Evolutionary conservation across 441 rosid species (phyloP).

Genomic region (Euphorbia schlechtendalii): DNA sequence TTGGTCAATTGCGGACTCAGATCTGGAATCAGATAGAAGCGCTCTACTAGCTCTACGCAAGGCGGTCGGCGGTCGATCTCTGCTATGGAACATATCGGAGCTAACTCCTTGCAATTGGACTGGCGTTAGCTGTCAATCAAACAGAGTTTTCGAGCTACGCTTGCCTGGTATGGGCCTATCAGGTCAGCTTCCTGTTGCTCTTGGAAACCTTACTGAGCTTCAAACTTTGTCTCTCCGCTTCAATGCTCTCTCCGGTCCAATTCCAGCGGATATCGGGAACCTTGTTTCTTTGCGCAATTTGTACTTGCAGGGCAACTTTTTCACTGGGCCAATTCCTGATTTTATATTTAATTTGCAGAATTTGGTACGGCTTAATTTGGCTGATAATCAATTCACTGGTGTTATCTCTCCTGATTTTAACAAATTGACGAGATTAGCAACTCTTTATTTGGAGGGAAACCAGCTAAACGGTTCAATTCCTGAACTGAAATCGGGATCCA

Average conservation of each 20-base stretch:
- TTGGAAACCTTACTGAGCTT: too few relatives aligned
- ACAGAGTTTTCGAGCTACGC: constrained; percentile 21
- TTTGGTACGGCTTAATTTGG: constrained; percentile 53
- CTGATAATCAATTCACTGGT: constrained; percentile 60
- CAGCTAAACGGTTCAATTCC: constrained; percentile 60
- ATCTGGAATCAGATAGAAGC: constrained; percentile 61
- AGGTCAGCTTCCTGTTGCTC: too few relatives aligned
- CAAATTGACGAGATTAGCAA: constrained; percentile 63
- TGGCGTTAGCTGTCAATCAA: constrained; percentile 54
- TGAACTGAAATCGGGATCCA: constrained; percentile 31
- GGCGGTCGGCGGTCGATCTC: constrained; percentile 68
- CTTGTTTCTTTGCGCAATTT: too few relatives aligned
- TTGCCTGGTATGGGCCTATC: too few relatives aligned
- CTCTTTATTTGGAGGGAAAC: constrained; percentile 56
- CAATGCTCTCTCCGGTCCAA: too few relatives aligned
- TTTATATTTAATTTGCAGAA: too few relatives aligned
- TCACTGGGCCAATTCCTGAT: too few relatives aligned
- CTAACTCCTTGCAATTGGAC: constrained; percentile 62
- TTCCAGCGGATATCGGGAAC: too few relatives aligned
- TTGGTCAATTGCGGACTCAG: constrained; percentile 29
- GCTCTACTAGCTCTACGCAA: constrained; percentile 67
- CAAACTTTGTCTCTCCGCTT: too few relatives aligned
- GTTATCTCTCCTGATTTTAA: constrained; percentile 45
- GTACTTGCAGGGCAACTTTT: too few relatives aligned
- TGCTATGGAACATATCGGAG: constrained; percentile 53